Base-by-base conservation (phyloP, 2,329 filamentous ascomycete species). In the Talaromyces sp. region DNA sequence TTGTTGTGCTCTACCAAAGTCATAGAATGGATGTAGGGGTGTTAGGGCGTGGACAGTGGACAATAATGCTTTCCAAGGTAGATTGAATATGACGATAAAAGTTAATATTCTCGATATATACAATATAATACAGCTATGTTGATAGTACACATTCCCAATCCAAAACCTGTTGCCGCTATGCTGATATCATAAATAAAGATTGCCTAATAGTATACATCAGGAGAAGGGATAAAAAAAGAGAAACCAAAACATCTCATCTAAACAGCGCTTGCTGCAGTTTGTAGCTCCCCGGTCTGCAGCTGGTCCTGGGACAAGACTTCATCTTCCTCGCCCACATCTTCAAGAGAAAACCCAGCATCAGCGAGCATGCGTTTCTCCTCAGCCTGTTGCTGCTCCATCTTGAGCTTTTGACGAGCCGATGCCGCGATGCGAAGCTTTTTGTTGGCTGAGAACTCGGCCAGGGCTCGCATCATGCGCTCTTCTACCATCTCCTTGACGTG, bases 401-500 rank as follows among this genome's bases (percentile, higher is more conserved):
- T 69, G 61, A 75, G 73, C 58, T 76, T 73, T 29, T 72, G 74
- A 26, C 64, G 71, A 56, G 73, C 66, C 21, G 73, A 76, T 38
- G 75, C 70, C 55, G 75, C 71, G 59, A 73, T 75, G 32, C 74
- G 68, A 27, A 79, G 63, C 52, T 74, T 73, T 62, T 75, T 74
- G 69, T 75, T 75, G 62, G 73, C 68, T 62, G 80, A 84, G 65
- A 91, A 82, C 29, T 83, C 78, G 31, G 78, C 79, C 31, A 91
- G 78, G 14, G 83, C 83, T 9, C 81, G 75, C 64, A 89, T 83
- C 69, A 98, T 93, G 71, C 84, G 86, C 56, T 86, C 81, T 76
- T 97, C 93, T 1, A 93, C 87, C 55, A 96, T 72, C 7, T 77
- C 75, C 70, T 96, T 96, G 55, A 91, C 85, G 70, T 96, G 87